Evolutionary conservation across 2,329 filamentous ascomycete genomes (phyloP).

Genomic region (Xylariaceae sp.): DNA sequence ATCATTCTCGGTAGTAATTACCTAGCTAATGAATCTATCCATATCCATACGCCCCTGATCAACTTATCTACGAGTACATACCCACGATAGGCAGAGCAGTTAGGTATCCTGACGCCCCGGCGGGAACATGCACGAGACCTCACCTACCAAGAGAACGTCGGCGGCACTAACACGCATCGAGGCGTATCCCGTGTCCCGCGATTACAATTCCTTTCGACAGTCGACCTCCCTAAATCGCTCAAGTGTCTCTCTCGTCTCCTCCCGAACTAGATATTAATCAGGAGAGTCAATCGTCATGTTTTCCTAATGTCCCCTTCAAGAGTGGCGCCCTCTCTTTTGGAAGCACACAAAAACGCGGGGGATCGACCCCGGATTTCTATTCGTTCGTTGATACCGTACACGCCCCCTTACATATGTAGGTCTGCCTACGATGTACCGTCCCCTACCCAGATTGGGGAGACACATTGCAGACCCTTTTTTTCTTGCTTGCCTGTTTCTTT

Average conservation of each 20-base stretch:
- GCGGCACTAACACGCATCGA: neutral
- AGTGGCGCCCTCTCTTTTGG: neutral
- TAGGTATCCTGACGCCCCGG: too few relatives aligned
- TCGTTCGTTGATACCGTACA: neutral
- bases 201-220: too few relatives aligned
- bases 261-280: neutral
- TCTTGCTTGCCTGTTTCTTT: neutral
- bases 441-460: too few relatives aligned
- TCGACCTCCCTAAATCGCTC: neutral
- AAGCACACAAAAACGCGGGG: conserved; percentile 15
- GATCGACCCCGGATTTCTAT: conserved; percentile 10
- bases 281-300: neutral
- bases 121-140: neutral
- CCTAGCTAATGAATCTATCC: neutral
- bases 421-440: too few relatives aligned
- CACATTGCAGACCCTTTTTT: too few relatives aligned
- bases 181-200: neutral
- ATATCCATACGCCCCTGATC: too few relatives aligned
- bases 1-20: neutral
- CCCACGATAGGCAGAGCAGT: too few relatives aligned
- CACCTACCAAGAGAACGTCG: neutral
- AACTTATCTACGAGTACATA: too few relatives aligned
- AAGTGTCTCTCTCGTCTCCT: neutral
- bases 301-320: conserved; percentile 1
- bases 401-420: neutral